Base-by-base conservation (phyloP, 805 yeast species). In the Blastobotrys robertii region DNA sequence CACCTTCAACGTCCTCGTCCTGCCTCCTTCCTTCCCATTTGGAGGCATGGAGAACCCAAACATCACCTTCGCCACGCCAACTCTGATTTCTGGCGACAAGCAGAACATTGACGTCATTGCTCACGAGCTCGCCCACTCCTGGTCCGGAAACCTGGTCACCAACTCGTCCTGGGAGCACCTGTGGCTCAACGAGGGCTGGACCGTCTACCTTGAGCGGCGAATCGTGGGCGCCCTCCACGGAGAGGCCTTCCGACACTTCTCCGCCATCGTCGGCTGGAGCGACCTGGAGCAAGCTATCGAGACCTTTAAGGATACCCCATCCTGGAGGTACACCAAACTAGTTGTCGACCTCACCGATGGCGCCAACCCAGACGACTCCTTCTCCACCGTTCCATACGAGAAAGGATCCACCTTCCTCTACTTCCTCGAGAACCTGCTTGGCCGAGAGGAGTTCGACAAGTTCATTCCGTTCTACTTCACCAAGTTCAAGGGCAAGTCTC, bases 31-130 rank as follows among this genome's bases (percentile, higher is more conserved):
- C 2, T 76, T 74, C 64, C 94, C 95, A 2, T 87, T 84, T 55
- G 95, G 95, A 49, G 96, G 96, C 43, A 87, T 87, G 95, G 95
- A 87, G 65, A 84, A 85, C 57, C 94, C 95, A 47, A 85, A 86
- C 57, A 77, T 85, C 61, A 85, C 95, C 1, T 85, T 85, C 63
- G 88, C 87, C 7, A 85, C 95, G 0, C 95, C 95, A 38, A 86
- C 96, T 1, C 68, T 87, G 48, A 75, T 87, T 35, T 75, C 88
- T 11, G 87, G 88, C 33, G 95, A 86, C 62, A 72, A 88, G 45
- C 79, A 84, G 44, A 84, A 86, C 50, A 86, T 86, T 13, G 87
- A 83, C 53, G 96, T 87, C 25, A 77, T 87, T 58, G 95, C 95
- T 1, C 96, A 87, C 63, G 96, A 87, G 62, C 71, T 87, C 51